These are phyloP conservation scores for Boechera divaricarpa DNA, from an alignment of 345 rosid genomes.

Conservation along the genomic window DNA sequence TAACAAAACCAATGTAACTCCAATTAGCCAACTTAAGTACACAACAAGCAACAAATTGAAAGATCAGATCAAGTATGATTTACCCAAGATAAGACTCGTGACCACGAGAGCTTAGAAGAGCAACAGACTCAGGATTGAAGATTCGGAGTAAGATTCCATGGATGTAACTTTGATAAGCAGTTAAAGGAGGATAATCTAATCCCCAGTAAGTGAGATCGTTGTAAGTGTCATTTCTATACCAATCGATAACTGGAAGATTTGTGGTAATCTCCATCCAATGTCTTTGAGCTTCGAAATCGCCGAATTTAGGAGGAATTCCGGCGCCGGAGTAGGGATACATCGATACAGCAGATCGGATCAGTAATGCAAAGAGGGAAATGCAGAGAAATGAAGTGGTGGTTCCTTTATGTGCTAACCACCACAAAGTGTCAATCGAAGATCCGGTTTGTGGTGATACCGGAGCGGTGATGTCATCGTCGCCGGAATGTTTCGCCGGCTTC, in stretches of 20 bases:
- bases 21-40: constrained; percentile 7
- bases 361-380: constrained; percentile 64
- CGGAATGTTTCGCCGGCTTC: constrained; percentile 39
- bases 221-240: constrained; percentile 72
- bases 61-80: constrained; percentile 19
- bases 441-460: not conserved
- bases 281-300: constrained; percentile 95
- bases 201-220: constrained; percentile 95
- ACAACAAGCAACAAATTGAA: not conserved
- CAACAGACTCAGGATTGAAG: constrained; percentile 69
- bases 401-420: constrained; percentile 57
- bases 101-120: constrained; percentile 75
- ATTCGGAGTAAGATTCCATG: constrained; percentile 71
- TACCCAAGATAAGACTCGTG: constrained; percentile 82
- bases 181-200: constrained; percentile 95
- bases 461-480: constrained; percentile 12
- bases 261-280: constrained; percentile 99
- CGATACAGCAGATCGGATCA: constrained; percentile 72
- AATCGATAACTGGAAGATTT: constrained; percentile 65
- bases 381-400: constrained; percentile 54
- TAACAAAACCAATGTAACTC: constrained; percentile 14
- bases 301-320: constrained; percentile 74
- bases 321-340: constrained; percentile 89
- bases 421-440: constrained; percentile 42
- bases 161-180: constrained; percentile 91